These are phyloP conservation scores for Tulasnella sp. DNA, from an alignment of 768 basidiomycete genomes.

Conservation along the genomic window DNA sequence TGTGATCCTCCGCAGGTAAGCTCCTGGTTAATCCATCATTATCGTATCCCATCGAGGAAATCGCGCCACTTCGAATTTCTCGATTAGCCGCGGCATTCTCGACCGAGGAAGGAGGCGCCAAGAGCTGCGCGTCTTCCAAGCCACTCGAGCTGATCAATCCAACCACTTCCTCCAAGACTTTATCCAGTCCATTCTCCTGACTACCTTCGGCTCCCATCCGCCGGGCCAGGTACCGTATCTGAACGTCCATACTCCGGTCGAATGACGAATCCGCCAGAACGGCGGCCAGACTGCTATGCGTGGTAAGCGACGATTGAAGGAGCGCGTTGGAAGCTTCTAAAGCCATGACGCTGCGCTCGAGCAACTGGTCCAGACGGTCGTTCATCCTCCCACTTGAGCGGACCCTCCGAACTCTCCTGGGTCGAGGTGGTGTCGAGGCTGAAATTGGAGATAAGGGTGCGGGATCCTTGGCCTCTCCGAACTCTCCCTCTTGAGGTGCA, in stretches of 20 bases:
- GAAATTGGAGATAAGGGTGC: not conserved
- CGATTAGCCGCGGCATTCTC: not conserved
- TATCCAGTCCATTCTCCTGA: conserved; percentile 13
- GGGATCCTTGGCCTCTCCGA: not conserved
- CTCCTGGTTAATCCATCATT: conserved; percentile 8
- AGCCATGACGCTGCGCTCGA: conserved; percentile 75
- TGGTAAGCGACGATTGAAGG: conserved; percentile 65
- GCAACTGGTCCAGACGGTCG: conserved; percentile 51
- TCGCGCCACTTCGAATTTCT: not conserved
- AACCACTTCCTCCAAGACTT: conserved; percentile 10
- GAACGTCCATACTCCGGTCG: conserved; percentile 18
- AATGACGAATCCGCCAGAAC: conserved; percentile 37
- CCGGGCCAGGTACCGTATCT: conserved; percentile 16
- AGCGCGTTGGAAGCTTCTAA: conserved; percentile 78
- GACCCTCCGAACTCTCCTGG: not conserved
- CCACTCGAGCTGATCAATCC: conserved; percentile 11
- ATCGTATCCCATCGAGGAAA: not conserved
- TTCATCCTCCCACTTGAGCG: not conserved
- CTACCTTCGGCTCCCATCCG: not conserved
- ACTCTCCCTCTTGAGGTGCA: not conserved
- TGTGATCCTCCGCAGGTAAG: conserved; percentile 17
- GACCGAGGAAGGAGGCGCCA: not conserved
- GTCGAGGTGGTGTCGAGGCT: not conserved
- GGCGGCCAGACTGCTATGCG: conserved; percentile 49
- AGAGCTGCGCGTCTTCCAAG: not conserved